Evolutionary conservation across 2,329 filamentous ascomycete genomes (phyloP).

Genomic region (Fonsecaea pedrosoi): DNA sequence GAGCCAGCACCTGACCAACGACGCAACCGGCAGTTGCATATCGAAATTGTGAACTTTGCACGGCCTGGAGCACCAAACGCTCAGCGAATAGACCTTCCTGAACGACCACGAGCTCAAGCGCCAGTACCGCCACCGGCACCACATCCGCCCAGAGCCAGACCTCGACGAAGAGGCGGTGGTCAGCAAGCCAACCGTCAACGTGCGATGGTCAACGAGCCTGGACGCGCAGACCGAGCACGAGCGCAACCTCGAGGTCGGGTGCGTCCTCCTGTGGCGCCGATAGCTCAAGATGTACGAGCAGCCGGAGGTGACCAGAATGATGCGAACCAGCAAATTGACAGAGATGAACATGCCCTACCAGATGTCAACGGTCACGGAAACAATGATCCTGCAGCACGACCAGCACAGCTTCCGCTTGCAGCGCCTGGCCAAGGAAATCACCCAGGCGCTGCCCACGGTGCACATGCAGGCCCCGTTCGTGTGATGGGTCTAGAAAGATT

Average conservation of each 20-base stretch:
- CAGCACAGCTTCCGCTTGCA: constrained; percentile 25
- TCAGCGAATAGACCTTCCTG: constrained; percentile 35
- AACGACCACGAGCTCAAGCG: constrained; percentile 21
- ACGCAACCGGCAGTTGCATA: constrained; percentile 41
- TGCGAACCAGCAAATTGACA: not conserved
- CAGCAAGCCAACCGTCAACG: constrained; percentile 32
- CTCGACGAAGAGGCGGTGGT: constrained; percentile 25
- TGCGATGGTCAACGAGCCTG: constrained; percentile 26
- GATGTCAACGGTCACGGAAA: constrained; percentile 20
- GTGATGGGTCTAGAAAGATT: constrained; percentile 57
- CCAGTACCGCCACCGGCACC: constrained; percentile 31
- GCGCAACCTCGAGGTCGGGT: constrained; percentile 15
- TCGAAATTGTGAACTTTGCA: constrained; percentile 42
- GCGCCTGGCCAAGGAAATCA: constrained; percentile 39
- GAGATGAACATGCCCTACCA: not conserved
- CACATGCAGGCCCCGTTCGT: constrained; percentile 30
- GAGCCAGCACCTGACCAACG: constrained; percentile 48
- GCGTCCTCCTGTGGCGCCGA: constrained; percentile 4
- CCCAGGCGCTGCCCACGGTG: constrained; percentile 1
- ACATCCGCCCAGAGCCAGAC: constrained; percentile 30
- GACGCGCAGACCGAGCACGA: constrained; percentile 10
- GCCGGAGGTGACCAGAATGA: not conserved
- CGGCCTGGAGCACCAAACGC: constrained; percentile 30
- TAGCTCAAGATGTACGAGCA: constrained; percentile 1
- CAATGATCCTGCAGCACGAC: constrained; percentile 5